Base-by-base conservation (phyloP, 495 filamentous ascomycete species). In the Neurospora hispaniola region DNA sequence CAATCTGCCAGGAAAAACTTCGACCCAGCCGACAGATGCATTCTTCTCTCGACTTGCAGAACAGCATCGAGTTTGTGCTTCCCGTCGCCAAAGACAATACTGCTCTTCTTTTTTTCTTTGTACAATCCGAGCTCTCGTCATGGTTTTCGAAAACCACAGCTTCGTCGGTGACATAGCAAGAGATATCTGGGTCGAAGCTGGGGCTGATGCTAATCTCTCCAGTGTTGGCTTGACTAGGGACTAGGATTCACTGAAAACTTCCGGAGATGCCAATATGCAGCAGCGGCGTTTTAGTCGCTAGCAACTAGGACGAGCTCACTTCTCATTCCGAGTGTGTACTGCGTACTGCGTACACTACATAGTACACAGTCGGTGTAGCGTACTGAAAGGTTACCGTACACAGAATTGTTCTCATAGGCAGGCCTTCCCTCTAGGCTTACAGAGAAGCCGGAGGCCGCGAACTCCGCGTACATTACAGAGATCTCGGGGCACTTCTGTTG, bases 1-100 rank as follows among this genome's bases (percentile, higher is more conserved):
- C 76, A 73, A 73, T 72, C 73, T 38, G 74, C 72, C 72, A 75
- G 41, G 41, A 71, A 73, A 66, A 66, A 35, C 27, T 35, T 66
- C 54, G 54, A 70, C 48, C 69, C 62, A 41, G 70, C 66, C 38
- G 74, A 59, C 38, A 23, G 59, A 48, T 71, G 73, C 46, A 72
- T 71, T 59, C 71, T 35, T 43, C 69, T 38, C 40, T 44, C 43
- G 5, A 66, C 27, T 66, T 66, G 54, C 27, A 66, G 35, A 66
- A 35, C 54, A 18, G 54, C 27, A 35, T 31, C 54, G 54, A 66
- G 6, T 14, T 66, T 35, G 54, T 66, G 54, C 14, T 35, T 62
- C 54, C 54, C 27, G 54, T 62, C 54, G 54, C 54, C 54, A 27
- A 35, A 62, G 27, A 62, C 5, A 59, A 27, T 14, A 27, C 16